Percentiles rank a stretch among this genome's conserved stretches.
phyloP scores from a whole-genome alignment of 257 asterid genomes.

The Solanum peruvianum region DNA sequence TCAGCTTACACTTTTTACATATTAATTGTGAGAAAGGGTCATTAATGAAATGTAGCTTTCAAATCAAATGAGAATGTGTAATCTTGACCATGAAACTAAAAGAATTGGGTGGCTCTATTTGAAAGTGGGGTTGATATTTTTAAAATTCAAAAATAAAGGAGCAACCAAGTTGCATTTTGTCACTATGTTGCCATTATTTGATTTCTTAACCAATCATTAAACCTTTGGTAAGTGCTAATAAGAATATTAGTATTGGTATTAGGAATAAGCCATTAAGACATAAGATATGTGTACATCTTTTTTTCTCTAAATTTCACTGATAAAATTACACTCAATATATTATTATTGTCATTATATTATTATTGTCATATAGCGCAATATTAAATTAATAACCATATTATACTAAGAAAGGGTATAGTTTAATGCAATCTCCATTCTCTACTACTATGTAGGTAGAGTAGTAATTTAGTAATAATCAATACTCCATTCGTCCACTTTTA shows the following conservation, averaged over 20 bases:
- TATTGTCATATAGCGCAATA: too few relatives aligned
- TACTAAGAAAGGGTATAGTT: neutral
- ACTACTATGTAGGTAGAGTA: neutral
- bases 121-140: neutral
- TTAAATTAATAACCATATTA: neutral
- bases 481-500: too few relatives aligned
- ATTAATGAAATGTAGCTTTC: constrained; percentile 31
- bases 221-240: neutral
- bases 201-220: neutral
- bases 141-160: neutral
- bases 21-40: neutral
- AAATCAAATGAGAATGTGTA: constrained; percentile 30
- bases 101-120: constrained; percentile 9
- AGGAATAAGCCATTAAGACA: neutral
- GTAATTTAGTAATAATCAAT: neutral
- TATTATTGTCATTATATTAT: too few relatives aligned
- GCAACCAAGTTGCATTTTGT: neutral
- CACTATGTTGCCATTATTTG: neutral
- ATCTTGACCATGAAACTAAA: constrained; percentile 11
- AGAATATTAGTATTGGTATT: neutral
- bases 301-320: accelerated
- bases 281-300: neutral
- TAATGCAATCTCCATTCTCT: neutral
- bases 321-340: too few relatives aligned
- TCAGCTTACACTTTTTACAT: neutral